These are phyloP conservation scores for Magnolia changhungtana DNA, from an alignment of 164 flowering plant genomes.

Conservation along the genomic window DNA sequence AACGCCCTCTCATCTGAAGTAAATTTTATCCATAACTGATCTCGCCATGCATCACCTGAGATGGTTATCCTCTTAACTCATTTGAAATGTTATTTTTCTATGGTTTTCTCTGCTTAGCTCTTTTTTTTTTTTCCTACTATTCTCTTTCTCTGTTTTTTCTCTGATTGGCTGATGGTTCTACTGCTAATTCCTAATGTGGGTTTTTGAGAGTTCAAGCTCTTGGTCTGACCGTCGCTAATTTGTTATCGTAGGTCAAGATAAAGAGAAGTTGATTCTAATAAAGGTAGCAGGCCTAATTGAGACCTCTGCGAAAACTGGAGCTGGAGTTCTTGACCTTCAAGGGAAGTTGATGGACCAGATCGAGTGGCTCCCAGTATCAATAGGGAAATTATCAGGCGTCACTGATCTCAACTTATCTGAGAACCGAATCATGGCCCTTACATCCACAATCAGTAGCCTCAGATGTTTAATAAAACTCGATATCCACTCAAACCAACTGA, in stretches of 20 bases:
- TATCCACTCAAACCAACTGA: conserved; percentile 61
- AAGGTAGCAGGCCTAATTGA: conserved; percentile 66
- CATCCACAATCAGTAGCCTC: conserved; percentile 45
- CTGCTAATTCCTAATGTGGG: background rate
- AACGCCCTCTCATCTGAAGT: too few species aligned
- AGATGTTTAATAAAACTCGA: conserved; percentile 51
- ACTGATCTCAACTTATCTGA: conserved; percentile 52
- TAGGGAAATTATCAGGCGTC: conserved; percentile 53
- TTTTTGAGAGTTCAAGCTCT: background rate
- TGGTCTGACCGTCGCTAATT: background rate
- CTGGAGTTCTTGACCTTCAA: conserved; percentile 47
- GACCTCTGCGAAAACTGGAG: conserved; percentile 42
- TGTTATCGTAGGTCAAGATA: conserved; percentile 15
- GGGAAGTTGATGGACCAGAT: conserved; percentile 63
- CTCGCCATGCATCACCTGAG: background rate
- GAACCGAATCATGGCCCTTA: conserved; percentile 61
- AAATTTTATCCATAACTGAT: background rate
- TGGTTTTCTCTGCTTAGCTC: background rate
- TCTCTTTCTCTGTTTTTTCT: background rate
- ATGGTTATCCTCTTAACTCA: background rate
- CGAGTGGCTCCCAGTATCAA: conserved; percentile 75
- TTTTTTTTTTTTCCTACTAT: background rate
- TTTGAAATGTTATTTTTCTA: background rate
- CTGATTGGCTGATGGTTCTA: background rate
- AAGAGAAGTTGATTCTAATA: conserved; percentile 51